Base-by-base conservation (phyloP, 1,284 basidiomycete genomes). In the Phenoliferia sp. region DNA sequence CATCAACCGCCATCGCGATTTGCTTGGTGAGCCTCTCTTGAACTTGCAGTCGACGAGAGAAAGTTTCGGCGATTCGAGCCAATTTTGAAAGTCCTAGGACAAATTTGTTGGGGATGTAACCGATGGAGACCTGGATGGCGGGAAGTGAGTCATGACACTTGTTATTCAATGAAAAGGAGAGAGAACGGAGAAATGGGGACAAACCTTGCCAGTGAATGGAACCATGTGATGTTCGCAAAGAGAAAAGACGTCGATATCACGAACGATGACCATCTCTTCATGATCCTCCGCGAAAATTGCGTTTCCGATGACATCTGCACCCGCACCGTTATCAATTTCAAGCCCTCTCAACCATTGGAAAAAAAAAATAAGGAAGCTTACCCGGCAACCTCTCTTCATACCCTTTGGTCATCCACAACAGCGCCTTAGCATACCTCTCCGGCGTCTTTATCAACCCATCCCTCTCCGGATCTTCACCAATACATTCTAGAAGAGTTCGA, bases 341-440 rank as follows among this genome's bases (percentile, higher is more conserved):
- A 22, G 15, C 22, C 19, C 36, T n/a, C 34, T 29, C 3, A 48
- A n/a, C 35, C 5, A 15, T 15, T 3, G 10, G 28, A 5, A 12
- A 17, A 6, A 12, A 31, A 39, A 6, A 33, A 28, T 39, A 12
- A 19, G 16, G 7, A 4, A 7, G n/a, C 79, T 62, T 29, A 92
- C 92, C 91, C 80, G 87, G 86, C 71, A 99, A 81, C 72, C 91
- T 86, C 79, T 98, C 94, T 78, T 98, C 96, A 81, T 99, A 99
- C 3, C 96, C 96, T 77, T 90, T 89, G 39, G 96, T 99, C 94
- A 99, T 97, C 94, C 94, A 99, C 83, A 99, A 87, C 63, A 99
- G 83, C 33, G 96, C 94, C 80, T 99, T 91, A 34, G 94, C 95
- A 80, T 98, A 99, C 55, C 96, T 85, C 76, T 95, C 92, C 19